These are phyloP conservation scores for Colletotrichum filicis DNA, from an alignment of 2,329 filamentous ascomycete genomes.

Conservation along the genomic window DNA sequence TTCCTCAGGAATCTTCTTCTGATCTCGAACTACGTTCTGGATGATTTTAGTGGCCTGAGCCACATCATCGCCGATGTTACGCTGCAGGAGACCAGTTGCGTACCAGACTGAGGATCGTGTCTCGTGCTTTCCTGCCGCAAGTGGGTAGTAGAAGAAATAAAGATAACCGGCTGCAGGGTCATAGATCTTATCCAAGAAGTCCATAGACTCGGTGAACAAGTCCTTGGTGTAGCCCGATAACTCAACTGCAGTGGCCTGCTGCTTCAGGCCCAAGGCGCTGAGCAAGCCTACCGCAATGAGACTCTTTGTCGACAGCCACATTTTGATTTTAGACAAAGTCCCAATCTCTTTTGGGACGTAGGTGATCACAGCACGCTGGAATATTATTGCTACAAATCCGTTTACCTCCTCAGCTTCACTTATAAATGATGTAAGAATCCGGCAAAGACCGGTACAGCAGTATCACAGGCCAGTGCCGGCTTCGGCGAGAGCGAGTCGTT, in stretches of 20 bases:
- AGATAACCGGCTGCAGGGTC: conserved; percentile 62
- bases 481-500: not conserved
- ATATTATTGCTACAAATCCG: not conserved
- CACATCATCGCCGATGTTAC: conserved; percentile 61
- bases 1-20: conserved; percentile 60
- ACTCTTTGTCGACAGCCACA: not conserved
- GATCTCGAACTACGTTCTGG: conserved; percentile 60
- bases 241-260: not conserved
- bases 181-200: conserved; percentile 65
- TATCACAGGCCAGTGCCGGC: not conserved
- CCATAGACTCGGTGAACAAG: conserved; percentile 61
- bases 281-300: not conserved
- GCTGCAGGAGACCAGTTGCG: conserved; percentile 64
- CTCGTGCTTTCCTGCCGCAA: conserved; percentile 61
- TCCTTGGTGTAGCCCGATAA: conserved; percentile 44
- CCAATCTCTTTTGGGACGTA: not conserved
- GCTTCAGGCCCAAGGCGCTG: not conserved
- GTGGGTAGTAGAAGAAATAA: conserved; percentile 55
- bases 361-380: not conserved
- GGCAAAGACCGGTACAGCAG: not conserved
- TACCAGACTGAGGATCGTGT: conserved; percentile 69
- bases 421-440: not conserved
- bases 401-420: not conserved
- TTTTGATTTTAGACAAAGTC: not conserved
- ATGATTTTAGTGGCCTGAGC: conserved; percentile 63